These are phyloP conservation scores for Mycena polygramma DNA, from an alignment of 768 basidiomycete species.

Conservation along the genomic window DNA sequence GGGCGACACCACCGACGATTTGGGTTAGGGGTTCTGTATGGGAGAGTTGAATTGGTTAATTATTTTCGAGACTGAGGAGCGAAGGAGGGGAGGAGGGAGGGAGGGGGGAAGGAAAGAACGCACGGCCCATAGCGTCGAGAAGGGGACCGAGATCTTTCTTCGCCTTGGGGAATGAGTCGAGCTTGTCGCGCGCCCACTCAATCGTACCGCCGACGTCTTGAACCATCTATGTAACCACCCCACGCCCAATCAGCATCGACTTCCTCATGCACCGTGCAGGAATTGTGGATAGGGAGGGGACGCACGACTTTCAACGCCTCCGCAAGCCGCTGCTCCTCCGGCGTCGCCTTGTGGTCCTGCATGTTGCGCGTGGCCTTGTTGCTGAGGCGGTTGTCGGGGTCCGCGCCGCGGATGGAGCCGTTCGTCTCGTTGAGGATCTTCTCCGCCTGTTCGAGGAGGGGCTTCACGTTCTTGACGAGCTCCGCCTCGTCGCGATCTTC, in stretches of 20 bases:
- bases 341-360: slow-evolving; percentile 29
- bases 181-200: slow-evolving; percentile 53
- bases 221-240: no score
- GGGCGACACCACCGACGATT: slow-evolving; percentile 53
- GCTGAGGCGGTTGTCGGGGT: slow-evolving; percentile 50
- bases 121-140: slow-evolving; percentile 53
- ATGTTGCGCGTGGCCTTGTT: slow-evolving; percentile 51
- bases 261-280: no score
- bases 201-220: slow-evolving; percentile 55
- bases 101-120: no score
- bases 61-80: no score
- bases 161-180: slow-evolving; percentile 53
- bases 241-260: no score
- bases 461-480: slow-evolving; percentile 3
- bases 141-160: slow-evolving; percentile 54
- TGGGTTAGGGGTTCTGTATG: slow-evolving; percentile 51
- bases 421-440: slow-evolving; percentile 51
- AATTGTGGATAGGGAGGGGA: not conserved
- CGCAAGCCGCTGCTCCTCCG: slow-evolving; percentile 54
- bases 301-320: slow-evolving; percentile 47
- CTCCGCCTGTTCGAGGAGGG: not conserved
- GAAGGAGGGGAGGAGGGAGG: no score
- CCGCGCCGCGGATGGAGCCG: slow-evolving; percentile 51
- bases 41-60: no score
- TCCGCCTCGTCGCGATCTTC: slow-evolving; percentile 4